Conservation (phyloP, 345 rosid species). For the Theobroma cacao region DNA sequence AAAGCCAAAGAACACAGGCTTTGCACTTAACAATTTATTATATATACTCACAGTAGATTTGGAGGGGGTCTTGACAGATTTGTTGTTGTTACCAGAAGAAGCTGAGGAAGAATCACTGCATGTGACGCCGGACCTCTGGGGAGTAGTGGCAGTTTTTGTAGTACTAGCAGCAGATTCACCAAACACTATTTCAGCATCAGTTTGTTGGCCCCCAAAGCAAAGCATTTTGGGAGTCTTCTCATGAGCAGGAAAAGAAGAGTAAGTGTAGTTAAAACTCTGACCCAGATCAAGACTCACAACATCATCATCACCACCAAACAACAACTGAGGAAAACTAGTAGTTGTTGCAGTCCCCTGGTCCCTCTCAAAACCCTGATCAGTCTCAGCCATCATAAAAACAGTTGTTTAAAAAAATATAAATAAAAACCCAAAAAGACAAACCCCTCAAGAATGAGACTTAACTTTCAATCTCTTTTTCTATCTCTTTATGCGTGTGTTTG, state of each 20-base stretch:
- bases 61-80: slow-evolving; percentile 8
- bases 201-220: slow-evolving; percentile 54
- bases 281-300: slow-evolving; percentile 27
- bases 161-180: slow-evolving; percentile 3
- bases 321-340: slow-evolving; percentile 63
- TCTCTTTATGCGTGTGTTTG: background rate
- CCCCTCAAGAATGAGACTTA: background rate
- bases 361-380: slow-evolving; percentile 30
- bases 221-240: slow-evolving; percentile 64
- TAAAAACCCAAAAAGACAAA: background rate
- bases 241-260: slow-evolving; percentile 20
- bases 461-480: background rate
- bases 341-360: slow-evolving; percentile 18
- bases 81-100: slow-evolving; percentile 33
- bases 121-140: slow-evolving; percentile 37
- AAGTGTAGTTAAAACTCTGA: slow-evolving; percentile 11
- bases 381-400: slow-evolving; percentile 40
- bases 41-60: slow-evolving; percentile 33
- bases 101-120: slow-evolving; percentile 44
- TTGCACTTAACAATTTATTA: background rate
- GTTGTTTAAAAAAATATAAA: background rate
- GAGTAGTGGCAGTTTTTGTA: slow-evolving; percentile 10
- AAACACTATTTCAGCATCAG: slow-evolving; percentile 16
- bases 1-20: background rate
- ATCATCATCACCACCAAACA: slow-evolving; percentile 41